Evolutionary conservation across 768 basidiomycete genomes (phyloP).

Genomic region (Butyriboletus loyo): DNA sequence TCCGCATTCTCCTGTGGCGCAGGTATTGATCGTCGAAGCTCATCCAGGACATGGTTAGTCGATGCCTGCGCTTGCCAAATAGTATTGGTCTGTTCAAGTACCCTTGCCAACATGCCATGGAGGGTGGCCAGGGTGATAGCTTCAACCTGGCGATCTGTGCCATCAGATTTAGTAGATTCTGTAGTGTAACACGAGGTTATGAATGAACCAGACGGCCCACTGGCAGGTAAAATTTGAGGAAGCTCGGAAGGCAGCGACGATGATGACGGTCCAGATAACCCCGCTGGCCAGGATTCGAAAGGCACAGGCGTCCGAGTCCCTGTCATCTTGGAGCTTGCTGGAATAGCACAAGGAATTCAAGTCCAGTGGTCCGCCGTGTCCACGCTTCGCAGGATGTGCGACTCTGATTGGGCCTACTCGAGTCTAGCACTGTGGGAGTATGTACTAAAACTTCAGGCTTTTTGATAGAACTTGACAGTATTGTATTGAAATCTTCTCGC

Average conservation of each 20-base stretch:
- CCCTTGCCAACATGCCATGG: constrained; percentile 47
- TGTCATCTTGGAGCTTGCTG: background rate
- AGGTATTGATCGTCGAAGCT: constrained; percentile 47
- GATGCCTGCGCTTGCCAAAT: constrained; percentile 58
- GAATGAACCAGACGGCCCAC: background rate
- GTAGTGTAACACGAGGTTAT: background rate
- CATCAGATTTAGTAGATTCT: constrained; percentile 16
- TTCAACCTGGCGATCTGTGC: constrained; percentile 25
- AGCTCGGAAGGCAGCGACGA: background rate
- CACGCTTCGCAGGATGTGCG: background rate
- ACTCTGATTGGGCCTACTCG: too few species aligned
- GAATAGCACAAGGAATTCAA: background rate
- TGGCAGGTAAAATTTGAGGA: background rate
- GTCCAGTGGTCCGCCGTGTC: too few species aligned
- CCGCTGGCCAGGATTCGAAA: background rate
- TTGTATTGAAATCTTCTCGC: too few species aligned
- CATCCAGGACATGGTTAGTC: constrained; percentile 56
- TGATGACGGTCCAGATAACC: background rate
- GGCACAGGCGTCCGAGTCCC: background rate
- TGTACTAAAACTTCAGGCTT: too few species aligned
- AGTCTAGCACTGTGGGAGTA: too few species aligned
- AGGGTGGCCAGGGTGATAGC: constrained; percentile 41
- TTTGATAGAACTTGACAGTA: too few species aligned
- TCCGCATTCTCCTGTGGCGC: constrained; percentile 37
- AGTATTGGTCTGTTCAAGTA: constrained; percentile 56